Conservation (phyloP, 306 rosid genomes). For the Cucumis hystrix region DNA sequence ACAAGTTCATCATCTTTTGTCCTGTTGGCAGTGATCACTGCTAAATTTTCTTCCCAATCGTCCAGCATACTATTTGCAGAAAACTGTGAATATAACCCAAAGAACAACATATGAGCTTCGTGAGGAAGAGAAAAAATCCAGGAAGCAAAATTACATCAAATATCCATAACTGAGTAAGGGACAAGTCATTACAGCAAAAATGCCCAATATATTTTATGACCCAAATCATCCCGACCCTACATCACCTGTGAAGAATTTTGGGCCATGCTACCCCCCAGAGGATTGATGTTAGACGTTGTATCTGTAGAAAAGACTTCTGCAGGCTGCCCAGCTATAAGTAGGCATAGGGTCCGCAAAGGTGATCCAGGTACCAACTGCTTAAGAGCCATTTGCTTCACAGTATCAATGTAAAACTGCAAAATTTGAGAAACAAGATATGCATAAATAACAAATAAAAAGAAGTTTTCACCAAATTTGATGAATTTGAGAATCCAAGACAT, state of each 20-base stretch:
- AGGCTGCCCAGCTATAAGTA: constrained; percentile 87
- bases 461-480: neutral
- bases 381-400: constrained; percentile 90
- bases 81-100: constrained; percentile 27
- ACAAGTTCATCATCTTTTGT: constrained; percentile 92
- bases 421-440: constrained; percentile 8
- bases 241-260: constrained; percentile 67
- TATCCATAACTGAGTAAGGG: neutral
- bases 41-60: constrained; percentile 87
- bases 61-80: constrained; percentile 65
- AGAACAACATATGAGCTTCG: constrained; percentile 9
- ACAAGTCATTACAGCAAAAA: neutral
- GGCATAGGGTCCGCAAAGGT: constrained; percentile 88
- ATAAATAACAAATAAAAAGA: neutral
- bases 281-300: constrained; percentile 16
- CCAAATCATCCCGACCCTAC: neutral
- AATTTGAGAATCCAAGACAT: neutral
- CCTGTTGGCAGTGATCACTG: constrained; percentile 83
- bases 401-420: constrained; percentile 83
- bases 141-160: neutral
- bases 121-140: constrained; percentile 1
- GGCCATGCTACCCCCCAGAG: constrained; percentile 20
- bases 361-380: constrained; percentile 71
- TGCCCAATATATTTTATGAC: neutral
- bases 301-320: constrained; percentile 65